A percentile compares a stretch with the other conserved stretches of the same genome.
These are phyloP conservation scores for Anthoceros angustus DNA, from an alignment of 225 moss, liverwort and hornwort genomes.

Conservation along the genomic window DNA sequence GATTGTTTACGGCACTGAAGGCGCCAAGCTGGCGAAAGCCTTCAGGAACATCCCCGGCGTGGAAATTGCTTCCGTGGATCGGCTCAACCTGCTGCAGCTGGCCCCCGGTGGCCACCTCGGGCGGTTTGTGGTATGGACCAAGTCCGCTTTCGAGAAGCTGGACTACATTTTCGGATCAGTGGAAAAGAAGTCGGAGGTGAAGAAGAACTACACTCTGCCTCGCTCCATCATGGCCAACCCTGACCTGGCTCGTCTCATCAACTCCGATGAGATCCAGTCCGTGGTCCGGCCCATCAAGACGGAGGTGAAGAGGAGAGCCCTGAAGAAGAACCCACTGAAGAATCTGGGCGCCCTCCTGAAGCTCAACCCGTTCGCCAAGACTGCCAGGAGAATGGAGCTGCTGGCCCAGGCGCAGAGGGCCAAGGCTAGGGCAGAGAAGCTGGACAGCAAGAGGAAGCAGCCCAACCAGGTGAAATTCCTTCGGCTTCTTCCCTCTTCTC, in stretches of 20 bases:
- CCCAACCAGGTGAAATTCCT: conserved; percentile 28
- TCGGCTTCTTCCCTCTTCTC: background rate
- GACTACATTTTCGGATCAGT: conserved; percentile 49
- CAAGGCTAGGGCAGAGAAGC: conserved; percentile 68
- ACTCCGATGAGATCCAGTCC: conserved; percentile 82
- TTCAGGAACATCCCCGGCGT: conserved; percentile 85
- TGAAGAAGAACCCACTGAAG: conserved; percentile 90
- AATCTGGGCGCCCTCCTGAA: conserved; percentile 78
- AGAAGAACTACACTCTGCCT: conserved; percentile 59
- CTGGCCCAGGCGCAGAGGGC: conserved; percentile 55
- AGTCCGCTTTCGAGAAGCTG: conserved; percentile 76
- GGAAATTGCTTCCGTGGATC: conserved; percentile 63
- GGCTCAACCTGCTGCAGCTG: conserved; percentile 62
- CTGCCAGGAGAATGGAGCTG: conserved; percentile 73
- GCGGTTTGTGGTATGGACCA: conserved; percentile 69
- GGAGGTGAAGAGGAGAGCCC: conserved; percentile 44
- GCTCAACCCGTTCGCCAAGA: conserved; percentile 82
- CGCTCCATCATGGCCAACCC: conserved; percentile 64
- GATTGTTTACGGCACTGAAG: conserved; percentile 75
- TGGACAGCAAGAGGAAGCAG: conserved; percentile 53
- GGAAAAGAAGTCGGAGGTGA: conserved; percentile 45
- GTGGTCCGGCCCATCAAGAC: conserved; percentile 55
- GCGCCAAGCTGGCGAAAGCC: conserved; percentile 77
- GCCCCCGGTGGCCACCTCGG: conserved; percentile 83
- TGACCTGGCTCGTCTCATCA: conserved; percentile 57